Evolutionary conservation across 345 rosid species (phyloP).

Genomic region (Citrus sp.): DNA sequence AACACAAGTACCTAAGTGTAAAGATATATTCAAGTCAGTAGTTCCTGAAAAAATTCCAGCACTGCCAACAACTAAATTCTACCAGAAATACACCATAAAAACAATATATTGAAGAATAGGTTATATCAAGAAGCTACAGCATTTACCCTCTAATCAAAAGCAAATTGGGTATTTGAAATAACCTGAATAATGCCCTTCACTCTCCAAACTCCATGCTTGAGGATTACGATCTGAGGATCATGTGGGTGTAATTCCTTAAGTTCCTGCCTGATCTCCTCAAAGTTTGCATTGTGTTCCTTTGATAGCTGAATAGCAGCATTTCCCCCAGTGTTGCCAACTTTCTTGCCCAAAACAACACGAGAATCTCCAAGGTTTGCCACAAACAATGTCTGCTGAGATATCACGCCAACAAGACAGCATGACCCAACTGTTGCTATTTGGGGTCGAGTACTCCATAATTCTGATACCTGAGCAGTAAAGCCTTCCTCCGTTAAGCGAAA

Average conservation of each 20-base stretch:
- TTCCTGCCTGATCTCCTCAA: conserved; percentile 74
- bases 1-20: not conserved
- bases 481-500: conserved; percentile 77
- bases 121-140: not conserved
- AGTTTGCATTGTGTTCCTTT: conserved; percentile 85
- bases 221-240: conserved; percentile 84
- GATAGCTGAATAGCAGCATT: conserved; percentile 78
- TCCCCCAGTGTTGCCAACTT: conserved; percentile 66
- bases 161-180: conserved; percentile 8
- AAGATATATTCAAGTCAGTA: not conserved
- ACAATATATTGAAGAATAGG: not conserved
- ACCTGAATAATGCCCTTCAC: conserved; percentile 98
- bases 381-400: conserved; percentile 66
- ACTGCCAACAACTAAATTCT: not conserved
- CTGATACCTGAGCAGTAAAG: conserved; percentile 67
- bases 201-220: conserved; percentile 90
- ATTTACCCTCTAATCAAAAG: not conserved
- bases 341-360: conserved; percentile 79
- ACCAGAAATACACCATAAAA: not conserved
- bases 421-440: conserved; percentile 74
- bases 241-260: conserved; percentile 75
- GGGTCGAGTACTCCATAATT: conserved; percentile 57
- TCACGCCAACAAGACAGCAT: conserved; percentile 89
- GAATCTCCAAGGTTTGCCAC: conserved; percentile 91
- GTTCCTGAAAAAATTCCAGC: not conserved